A percentile compares a stretch with the other conserved stretches of the same genome.
Conservation (phyloP, 176 grass and related monocot species). For the Pontederia paniculata region DNA sequence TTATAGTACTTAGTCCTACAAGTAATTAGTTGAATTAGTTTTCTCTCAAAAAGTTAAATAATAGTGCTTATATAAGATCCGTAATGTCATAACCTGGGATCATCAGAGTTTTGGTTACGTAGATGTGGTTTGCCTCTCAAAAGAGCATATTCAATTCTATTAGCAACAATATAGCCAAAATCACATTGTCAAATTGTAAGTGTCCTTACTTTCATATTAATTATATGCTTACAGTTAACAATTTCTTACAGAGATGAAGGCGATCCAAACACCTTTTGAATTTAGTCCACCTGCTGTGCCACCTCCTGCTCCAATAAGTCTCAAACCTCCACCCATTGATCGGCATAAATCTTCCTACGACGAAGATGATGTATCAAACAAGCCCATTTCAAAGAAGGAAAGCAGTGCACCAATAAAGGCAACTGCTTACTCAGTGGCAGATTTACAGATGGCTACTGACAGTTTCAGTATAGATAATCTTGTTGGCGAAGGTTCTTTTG, state of each 20-base stretch:
- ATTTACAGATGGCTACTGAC: conserved; percentile 66
- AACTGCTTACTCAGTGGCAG: conserved; percentile 63
- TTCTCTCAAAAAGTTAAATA: no score
- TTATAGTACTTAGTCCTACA: no score
- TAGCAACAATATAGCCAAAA: no score
- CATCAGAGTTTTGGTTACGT: no score
- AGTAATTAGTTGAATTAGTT: no score
- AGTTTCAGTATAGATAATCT: conserved; percentile 76
- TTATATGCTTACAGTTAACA: neutral
- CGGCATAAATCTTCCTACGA: conserved; percentile 36
- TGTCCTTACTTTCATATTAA: no score
- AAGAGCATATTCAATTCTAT: no score
- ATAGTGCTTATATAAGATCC: no score
- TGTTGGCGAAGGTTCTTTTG: conserved; percentile 62
- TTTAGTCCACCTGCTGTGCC: conserved; percentile 29
- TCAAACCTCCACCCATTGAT: conserved; percentile 68
- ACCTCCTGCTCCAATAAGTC: conserved; percentile 41
- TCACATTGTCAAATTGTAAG: no score
- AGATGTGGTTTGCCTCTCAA: no score
- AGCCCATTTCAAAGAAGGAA: conserved; percentile 25
- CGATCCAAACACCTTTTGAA: conserved; percentile 31
- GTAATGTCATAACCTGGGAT: no score
- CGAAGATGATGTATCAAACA: conserved; percentile 45
- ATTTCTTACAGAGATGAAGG: conserved; percentile 38
- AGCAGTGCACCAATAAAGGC: conserved; percentile 40